Percentiles rank a stretch among this genome's conserved stretches.
These are phyloP conservation scores for Apophysomyces ossiformis DNA, from an alignment of 371 early-diverging fungal genomes.

Conservation along the genomic window DNA sequence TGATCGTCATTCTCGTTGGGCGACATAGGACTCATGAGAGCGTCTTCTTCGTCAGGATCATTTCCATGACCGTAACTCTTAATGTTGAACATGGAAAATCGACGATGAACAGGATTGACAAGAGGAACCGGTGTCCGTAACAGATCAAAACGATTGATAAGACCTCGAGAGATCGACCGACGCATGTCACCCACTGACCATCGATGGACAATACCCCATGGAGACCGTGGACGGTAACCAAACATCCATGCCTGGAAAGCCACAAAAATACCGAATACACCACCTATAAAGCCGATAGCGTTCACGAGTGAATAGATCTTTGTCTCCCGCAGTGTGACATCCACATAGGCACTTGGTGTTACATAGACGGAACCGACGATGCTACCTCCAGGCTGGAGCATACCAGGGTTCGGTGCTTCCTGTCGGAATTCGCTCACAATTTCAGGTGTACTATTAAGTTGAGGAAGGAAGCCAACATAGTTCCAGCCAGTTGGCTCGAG, in stretches of 20 bases:
- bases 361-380: constrained; percentile 16
- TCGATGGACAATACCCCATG: constrained; percentile 45
- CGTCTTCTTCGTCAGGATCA: constrained; percentile 7
- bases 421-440: constrained; percentile 20
- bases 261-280: constrained; percentile 39
- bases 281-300: constrained; percentile 37
- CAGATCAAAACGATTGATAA: constrained; percentile 26
- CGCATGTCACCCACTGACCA: constrained; percentile 38
- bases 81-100: constrained; percentile 16
- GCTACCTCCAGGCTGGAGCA: not conserved
- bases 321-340: constrained; percentile 20
- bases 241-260: constrained; percentile 36
- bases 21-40: constrained; percentile 6
- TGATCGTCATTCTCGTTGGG: constrained; percentile 16
- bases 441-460: constrained; percentile 20
- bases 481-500: constrained; percentile 31
- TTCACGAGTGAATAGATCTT: constrained; percentile 30
- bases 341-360: constrained; percentile 16
- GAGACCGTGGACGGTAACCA: constrained; percentile 44
- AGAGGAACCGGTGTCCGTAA: constrained; percentile 30
- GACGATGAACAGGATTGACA: constrained; percentile 35
- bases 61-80: constrained; percentile 5
- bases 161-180: constrained; percentile 24
- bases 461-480: constrained; percentile 29
- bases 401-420: not conserved